Conservation (phyloP, 169 alveolate species). For the Plasmodium coatneyi region DNA sequence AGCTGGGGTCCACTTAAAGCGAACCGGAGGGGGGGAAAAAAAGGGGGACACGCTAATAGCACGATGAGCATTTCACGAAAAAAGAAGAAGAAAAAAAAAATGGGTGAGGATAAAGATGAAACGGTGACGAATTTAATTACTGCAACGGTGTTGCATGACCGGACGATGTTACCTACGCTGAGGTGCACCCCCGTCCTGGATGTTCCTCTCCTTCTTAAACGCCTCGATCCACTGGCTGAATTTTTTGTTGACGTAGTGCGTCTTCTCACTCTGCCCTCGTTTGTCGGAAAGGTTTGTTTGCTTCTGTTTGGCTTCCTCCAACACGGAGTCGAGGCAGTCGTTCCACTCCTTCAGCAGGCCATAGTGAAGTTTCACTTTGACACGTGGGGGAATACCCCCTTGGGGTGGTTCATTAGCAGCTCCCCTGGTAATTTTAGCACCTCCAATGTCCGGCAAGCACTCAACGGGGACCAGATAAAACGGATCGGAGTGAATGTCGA, state of each 20-base stretch:
- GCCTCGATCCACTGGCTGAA: conserved; percentile 43
- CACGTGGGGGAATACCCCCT: neutral
- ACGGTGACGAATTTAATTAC: neutral
- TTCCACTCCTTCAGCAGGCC: conserved; percentile 30
- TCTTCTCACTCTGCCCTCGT: neutral
- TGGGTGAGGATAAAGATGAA: no score
- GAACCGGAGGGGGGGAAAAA: neutral
- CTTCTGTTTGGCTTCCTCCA: neutral
- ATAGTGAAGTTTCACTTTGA: neutral
- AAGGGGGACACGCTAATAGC: neutral
- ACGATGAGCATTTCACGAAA: neutral
- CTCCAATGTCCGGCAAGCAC: neutral
- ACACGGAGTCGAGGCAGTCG: conserved; percentile 1
- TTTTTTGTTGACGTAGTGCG: conserved; percentile 31
- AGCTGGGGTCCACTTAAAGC: neutral
- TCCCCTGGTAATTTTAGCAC: neutral
- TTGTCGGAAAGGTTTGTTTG: neutral
- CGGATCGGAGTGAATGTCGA: neutral
- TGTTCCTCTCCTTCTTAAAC: conserved; percentile 58
- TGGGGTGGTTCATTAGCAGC: neutral
- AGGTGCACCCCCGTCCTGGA: neutral
- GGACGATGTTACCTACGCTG: no score
- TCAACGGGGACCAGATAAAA: conserved; percentile 26
- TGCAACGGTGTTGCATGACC: neutral
- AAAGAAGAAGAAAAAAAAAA: no score